Percentiles rank a stretch among this genome's conserved stretches.
phyloP scores from a whole-genome alignment of 2,329 filamentous ascomycete species.

The Trichoderma atrobrunneum region DNA sequence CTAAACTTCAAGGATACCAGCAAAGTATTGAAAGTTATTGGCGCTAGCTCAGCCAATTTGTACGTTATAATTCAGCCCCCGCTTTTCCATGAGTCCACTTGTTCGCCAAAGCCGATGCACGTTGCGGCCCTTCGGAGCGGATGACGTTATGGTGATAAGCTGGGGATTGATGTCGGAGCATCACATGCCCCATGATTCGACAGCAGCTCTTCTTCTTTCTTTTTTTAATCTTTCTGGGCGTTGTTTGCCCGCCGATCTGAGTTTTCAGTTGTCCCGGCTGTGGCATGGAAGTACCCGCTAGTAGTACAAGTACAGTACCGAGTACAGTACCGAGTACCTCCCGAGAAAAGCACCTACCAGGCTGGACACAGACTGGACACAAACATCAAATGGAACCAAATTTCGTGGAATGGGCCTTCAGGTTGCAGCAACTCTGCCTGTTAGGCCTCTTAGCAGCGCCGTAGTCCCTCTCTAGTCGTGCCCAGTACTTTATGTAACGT shows the following conservation, averaged over 20 bases:
- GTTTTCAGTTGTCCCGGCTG: neutral
- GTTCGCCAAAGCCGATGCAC: constrained; percentile 18
- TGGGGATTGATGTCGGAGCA: neutral
- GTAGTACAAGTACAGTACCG: neutral
- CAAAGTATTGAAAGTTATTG: neutral
- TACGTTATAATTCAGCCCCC: neutral
- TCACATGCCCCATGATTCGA: neutral
- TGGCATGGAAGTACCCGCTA: neutral
- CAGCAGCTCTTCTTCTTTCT: neutral
- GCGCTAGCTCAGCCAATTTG: neutral
- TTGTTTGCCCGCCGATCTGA: neutral
- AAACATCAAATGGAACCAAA: neutral
- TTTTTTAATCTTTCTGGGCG: neutral
- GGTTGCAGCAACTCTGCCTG: neutral
- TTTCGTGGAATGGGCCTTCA: neutral
- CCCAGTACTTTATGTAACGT: constrained; percentile 19
- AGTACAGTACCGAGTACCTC: neutral
- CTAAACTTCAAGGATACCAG: neutral
- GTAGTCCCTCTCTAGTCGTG: neutral
- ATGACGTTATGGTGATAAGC: constrained; percentile 15
- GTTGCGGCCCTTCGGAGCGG: neutral
- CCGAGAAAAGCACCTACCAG: neutral
- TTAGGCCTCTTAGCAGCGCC: neutral
- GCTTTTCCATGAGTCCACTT: constrained; percentile 16
- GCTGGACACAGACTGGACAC: neutral